Percentiles rank a stretch among this genome's conserved stretches.
phyloP scores from a whole-genome alignment of 495 filamentous ascomycete genomes.

The Apodospora peruviana region DNA sequence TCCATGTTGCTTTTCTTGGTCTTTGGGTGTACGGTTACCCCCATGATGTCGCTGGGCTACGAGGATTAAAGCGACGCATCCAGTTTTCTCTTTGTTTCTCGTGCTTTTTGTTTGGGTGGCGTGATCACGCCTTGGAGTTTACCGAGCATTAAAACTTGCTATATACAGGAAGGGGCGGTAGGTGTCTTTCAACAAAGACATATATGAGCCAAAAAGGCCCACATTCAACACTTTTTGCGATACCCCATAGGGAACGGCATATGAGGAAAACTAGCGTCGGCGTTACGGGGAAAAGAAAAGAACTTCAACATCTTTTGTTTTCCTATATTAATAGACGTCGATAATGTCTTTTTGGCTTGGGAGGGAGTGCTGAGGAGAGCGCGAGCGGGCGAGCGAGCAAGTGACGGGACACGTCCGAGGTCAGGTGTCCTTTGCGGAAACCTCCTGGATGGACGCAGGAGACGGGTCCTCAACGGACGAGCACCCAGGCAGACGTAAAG shows the following conservation, averaged over 20 bases:
- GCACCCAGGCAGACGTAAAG: too few relatives aligned
- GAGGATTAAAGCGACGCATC: slow-evolving; percentile 3
- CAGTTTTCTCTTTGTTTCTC: slow-evolving; percentile 5
- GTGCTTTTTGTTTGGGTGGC: slow-evolving; percentile 8
- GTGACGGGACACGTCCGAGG: too few relatives aligned
- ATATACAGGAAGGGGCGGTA: slow-evolving; percentile 18
- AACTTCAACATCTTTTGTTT: slow-evolving; percentile 43
- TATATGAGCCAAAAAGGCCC: slow-evolving; percentile 29
- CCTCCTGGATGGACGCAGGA: too few relatives aligned
- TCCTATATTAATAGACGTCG: slow-evolving; percentile 29
- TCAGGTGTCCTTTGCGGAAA: too few relatives aligned
- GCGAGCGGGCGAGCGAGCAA: too few relatives aligned
- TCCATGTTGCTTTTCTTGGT: slow-evolving; percentile 20
- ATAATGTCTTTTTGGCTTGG: slow-evolving; percentile 30
- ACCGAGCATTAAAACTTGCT: slow-evolving; percentile 20
- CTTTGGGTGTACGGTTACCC: slow-evolving; percentile 13
- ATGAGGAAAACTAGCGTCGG: slow-evolving; percentile 26
- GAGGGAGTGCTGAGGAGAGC: slow-evolving; percentile 1
- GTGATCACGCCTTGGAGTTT: slow-evolving; percentile 17
- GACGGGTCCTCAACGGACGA: too few relatives aligned
- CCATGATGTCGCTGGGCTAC: slow-evolving; percentile 8
- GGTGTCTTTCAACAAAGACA: slow-evolving; percentile 43
- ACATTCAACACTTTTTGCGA: slow-evolving; percentile 27
- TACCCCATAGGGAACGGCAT: slow-evolving; percentile 32
- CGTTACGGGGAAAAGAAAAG: slow-evolving; percentile 40